These are phyloP conservation scores for Litsea cubeba DNA, from an alignment of 164 flowering plant genomes.

Conservation along the genomic window DNA sequence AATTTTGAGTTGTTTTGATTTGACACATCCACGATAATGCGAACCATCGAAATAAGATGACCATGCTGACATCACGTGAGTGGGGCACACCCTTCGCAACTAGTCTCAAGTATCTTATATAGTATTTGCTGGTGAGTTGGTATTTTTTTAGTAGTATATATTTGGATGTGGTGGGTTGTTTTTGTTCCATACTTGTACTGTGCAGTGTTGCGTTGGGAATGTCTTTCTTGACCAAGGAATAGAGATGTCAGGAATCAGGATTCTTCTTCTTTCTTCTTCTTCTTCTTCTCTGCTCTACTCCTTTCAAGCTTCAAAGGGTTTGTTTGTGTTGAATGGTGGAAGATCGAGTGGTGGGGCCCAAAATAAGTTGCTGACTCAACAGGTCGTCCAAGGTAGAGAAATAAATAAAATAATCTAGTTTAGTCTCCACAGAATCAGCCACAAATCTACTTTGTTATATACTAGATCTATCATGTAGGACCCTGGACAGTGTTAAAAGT, in stretches of 20 bases:
- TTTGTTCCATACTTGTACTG: background rate
- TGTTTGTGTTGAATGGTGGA: background rate
- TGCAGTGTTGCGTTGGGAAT: background rate
- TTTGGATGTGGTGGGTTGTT: slow-evolving; percentile 1
- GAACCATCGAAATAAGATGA: too few species aligned
- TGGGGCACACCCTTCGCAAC: background rate
- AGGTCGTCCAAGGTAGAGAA: background rate
- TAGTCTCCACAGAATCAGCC: too few species aligned
- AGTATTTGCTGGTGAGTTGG: too few species aligned
- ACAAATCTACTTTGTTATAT: too few species aligned
- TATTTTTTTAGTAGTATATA: slow-evolving; percentile 1
- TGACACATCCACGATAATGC: too few species aligned
- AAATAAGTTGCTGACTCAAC: background rate
- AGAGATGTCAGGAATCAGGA: background rate
- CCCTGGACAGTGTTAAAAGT: too few species aligned
- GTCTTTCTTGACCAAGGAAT: background rate
- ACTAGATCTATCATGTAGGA: too few species aligned
- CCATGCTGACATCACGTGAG: background rate
- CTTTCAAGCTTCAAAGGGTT: background rate
- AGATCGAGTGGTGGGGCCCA: background rate
- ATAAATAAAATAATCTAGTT: background rate
- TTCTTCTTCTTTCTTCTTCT: background rate
- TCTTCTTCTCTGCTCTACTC: background rate
- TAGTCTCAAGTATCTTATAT: too few species aligned
- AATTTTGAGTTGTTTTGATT: too few species aligned